phyloP scores from a whole-genome alignment of 2,329 filamentous ascomycete species.

The Aaosphaeria pasadenensis region DNA sequence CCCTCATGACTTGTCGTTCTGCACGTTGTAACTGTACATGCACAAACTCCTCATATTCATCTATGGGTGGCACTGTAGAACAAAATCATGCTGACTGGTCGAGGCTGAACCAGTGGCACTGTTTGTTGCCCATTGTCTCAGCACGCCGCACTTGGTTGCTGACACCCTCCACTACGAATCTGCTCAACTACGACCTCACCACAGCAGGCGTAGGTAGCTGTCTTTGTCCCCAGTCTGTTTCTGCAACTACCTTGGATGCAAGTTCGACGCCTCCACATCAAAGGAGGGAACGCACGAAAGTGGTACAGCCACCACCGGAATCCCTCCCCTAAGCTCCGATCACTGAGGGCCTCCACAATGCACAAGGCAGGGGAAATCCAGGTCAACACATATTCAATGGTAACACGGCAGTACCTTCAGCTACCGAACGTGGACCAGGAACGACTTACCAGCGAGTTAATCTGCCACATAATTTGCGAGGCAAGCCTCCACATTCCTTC shows the following conservation, averaged over 20 bases:
- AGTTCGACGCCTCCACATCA: constrained; percentile 1
- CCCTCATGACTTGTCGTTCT: constrained; percentile 16
- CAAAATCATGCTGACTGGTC: no score
- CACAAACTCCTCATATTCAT: constrained; percentile 4
- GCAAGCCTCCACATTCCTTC: constrained; percentile 20
- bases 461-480: constrained; percentile 4
- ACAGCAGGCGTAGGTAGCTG: not conserved
- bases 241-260: constrained; percentile 1
- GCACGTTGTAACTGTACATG: constrained; percentile 2
- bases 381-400: constrained; percentile 16
- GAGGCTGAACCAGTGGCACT: no score
- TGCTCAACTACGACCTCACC: no score
- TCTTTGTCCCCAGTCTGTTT: not conserved
- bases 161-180: no score
- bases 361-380: constrained; percentile 19
- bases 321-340: constrained; percentile 23
- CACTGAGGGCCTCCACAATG: constrained; percentile 10
- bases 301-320: constrained; percentile 6
- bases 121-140: no score
- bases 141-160: no score
- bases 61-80: not conserved
- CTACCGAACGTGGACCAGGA: constrained; percentile 11
- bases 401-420: constrained; percentile 24
- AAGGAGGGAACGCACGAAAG: not conserved
- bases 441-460: constrained; percentile 8